phyloP scores from a whole-genome alignment of 129 eudicot species.

The Helianthus annuus region DNA sequence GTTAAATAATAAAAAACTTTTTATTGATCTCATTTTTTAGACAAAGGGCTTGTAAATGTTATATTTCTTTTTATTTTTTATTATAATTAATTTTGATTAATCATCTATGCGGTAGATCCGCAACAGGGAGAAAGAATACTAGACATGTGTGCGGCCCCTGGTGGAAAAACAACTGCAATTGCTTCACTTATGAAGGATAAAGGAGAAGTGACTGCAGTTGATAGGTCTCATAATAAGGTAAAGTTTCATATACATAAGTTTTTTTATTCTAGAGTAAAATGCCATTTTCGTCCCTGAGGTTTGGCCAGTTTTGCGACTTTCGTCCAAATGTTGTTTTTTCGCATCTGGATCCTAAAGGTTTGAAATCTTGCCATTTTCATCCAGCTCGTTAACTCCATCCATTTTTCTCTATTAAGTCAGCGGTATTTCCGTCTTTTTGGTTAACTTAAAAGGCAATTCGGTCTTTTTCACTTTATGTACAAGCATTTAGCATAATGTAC shows the following conservation, averaged over 20 bases:
- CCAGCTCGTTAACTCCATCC: too few relatives aligned
- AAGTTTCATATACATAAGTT: conserved; percentile 17
- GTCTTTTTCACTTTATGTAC: too few relatives aligned
- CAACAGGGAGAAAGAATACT: conserved; percentile 88
- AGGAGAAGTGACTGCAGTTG: conserved; percentile 85
- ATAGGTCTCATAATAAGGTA: conserved; percentile 99
- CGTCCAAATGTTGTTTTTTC: too few relatives aligned
- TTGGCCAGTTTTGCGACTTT: too few relatives aligned
- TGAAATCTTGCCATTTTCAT: too few relatives aligned
- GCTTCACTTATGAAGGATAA: conserved; percentile 93
- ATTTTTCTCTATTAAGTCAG: too few relatives aligned
- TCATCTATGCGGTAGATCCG: conserved; percentile 58
- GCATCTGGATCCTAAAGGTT: too few relatives aligned
- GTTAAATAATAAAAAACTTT: background rate
- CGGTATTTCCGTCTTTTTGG: too few relatives aligned
- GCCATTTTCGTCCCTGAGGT: too few relatives aligned
- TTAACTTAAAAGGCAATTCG: too few relatives aligned
- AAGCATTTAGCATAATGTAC: too few relatives aligned
- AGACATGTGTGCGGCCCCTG: conserved; percentile 99
- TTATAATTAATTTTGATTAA: background rate
- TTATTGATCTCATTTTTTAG: conserved; percentile 7
- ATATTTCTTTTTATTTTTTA: background rate
- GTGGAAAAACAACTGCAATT: conserved; percentile 98
- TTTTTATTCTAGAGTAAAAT: too few relatives aligned
- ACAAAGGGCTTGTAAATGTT: background rate